Conservation (phyloP, 1,139 yeast species). For the Blastobotrys niveus region DNA sequence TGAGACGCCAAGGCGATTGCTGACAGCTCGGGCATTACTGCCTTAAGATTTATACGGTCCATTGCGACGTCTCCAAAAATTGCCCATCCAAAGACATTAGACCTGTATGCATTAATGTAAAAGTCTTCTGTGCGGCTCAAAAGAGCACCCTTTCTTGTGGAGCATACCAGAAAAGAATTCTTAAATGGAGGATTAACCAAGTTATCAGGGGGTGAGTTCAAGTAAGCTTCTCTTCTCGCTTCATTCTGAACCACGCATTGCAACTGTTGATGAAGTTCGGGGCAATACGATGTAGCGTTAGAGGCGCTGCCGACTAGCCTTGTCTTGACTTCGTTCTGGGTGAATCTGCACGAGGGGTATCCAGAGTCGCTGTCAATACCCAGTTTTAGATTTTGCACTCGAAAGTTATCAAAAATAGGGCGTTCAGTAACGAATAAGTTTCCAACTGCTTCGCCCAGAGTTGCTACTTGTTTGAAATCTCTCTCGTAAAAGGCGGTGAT, state of each 20-base stretch:
- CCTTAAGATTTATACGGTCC: slow-evolving; percentile 50
- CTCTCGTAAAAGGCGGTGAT: slow-evolving; percentile 38
- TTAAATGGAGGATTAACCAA: slow-evolving; percentile 41
- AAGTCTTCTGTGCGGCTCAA: slow-evolving; percentile 48
- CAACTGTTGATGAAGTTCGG: too few relatives aligned
- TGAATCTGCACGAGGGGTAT: slow-evolving; percentile 20
- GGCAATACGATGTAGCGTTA: too few relatives aligned
- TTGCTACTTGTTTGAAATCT: slow-evolving; percentile 47
- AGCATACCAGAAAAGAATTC: slow-evolving; percentile 46
- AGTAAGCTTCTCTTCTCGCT: too few relatives aligned
- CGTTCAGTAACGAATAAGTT: slow-evolving; percentile 38
- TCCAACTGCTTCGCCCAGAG: slow-evolving; percentile 47
- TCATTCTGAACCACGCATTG: too few relatives aligned
- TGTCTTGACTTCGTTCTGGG: slow-evolving; percentile 24
- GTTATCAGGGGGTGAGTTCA: slow-evolving; percentile 34
- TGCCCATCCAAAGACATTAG: slow-evolving; percentile 42
- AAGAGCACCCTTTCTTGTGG: slow-evolving; percentile 25
- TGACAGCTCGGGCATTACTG: slow-evolving; percentile 49
- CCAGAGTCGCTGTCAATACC: neutral
- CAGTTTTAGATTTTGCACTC: slow-evolving; percentile 9
- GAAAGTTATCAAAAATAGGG: slow-evolving; percentile 28
- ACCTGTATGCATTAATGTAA: slow-evolving; percentile 48
- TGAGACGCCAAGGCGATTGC: slow-evolving; percentile 53
- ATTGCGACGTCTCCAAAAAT: slow-evolving; percentile 21
- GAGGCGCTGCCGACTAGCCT: slow-evolving; percentile 15